Evolutionary conservation across 257 asterid species (phyloP).

Genomic region (Solanum neorickii): DNA sequence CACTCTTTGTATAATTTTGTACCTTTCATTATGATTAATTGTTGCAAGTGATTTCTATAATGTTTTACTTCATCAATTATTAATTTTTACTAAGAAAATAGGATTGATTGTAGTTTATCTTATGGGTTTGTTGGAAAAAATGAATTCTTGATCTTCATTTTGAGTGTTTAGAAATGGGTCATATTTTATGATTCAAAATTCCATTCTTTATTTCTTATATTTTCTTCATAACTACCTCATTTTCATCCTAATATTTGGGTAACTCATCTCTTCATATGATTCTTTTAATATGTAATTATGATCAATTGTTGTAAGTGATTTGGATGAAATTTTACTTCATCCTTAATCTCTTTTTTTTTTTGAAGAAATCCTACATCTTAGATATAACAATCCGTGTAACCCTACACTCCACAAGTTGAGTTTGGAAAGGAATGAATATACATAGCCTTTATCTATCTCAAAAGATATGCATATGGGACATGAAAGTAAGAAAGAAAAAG

Average conservation of each 20-base stretch:
- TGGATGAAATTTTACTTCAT: too few species aligned
- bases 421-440: background rate
- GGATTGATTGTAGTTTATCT: too few species aligned
- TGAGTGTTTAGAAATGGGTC: background rate
- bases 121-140: too few species aligned
- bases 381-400: background rate
- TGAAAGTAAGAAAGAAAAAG: background rate
- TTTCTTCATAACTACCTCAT: background rate
- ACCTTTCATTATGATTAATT: background rate
- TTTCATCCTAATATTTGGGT: background rate
- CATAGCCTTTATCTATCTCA: background rate
- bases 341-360: background rate
- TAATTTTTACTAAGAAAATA: too few species aligned
- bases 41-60: background rate
- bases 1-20: background rate
- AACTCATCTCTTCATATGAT: background rate
- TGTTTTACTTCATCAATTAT: background rate
- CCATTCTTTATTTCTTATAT: too few species aligned
- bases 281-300: background rate
- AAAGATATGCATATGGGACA: background rate
- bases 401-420: background rate
- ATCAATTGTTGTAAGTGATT: background rate
- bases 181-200: too few species aligned
- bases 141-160: too few species aligned
- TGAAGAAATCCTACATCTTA: background rate